phyloP scores from a whole-genome alignment of 306 rosid species.

The Crataegus laevigata region DNA sequence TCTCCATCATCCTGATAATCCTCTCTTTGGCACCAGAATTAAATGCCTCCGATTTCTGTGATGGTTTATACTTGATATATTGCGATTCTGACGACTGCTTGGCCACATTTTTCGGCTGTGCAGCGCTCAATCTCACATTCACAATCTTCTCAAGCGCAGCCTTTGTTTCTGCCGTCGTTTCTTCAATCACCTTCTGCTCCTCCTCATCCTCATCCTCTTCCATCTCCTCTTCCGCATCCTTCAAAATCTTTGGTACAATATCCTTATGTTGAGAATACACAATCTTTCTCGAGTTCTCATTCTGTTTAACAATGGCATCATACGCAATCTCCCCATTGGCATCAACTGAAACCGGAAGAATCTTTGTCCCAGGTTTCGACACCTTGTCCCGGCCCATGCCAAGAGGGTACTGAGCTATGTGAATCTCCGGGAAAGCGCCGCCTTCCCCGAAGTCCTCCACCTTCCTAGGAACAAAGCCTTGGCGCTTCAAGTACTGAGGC shows the following conservation, averaged over 20 bases:
- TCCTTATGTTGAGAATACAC: conserved; percentile 78
- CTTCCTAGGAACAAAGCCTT: conserved; percentile 74
- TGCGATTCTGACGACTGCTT: conserved; percentile 59
- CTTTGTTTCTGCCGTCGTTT: conserved; percentile 68
- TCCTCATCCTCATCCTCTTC: conserved; percentile 58
- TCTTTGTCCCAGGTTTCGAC: conserved; percentile 49
- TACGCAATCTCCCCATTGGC: conserved; percentile 76
- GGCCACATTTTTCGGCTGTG: conserved; percentile 79
- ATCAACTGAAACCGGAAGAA: conserved; percentile 77
- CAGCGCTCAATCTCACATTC: conserved; percentile 71
- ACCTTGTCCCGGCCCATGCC: conserved; percentile 72
- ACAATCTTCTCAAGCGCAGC: conserved; percentile 85
- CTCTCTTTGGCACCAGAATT: conserved; percentile 87
- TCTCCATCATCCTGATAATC: conserved; percentile 82
- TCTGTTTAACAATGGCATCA: conserved; percentile 81
- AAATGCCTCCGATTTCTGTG: conserved; percentile 74
- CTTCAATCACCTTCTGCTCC: conserved; percentile 54
- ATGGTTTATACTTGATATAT: conserved; percentile 81
- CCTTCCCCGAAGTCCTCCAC: conserved; percentile 86
- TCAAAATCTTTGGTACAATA: conserved; percentile 60
- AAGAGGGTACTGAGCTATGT: conserved; percentile 80
- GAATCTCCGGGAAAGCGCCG: conserved; percentile 90
- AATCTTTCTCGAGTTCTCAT: conserved; percentile 69
- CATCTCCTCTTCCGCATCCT: conserved; percentile 36
- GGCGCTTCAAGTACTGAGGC: conserved; percentile 66